Conservation (phyloP, 139 green algal species). For the Raphidocelis subcapitata region DNA sequence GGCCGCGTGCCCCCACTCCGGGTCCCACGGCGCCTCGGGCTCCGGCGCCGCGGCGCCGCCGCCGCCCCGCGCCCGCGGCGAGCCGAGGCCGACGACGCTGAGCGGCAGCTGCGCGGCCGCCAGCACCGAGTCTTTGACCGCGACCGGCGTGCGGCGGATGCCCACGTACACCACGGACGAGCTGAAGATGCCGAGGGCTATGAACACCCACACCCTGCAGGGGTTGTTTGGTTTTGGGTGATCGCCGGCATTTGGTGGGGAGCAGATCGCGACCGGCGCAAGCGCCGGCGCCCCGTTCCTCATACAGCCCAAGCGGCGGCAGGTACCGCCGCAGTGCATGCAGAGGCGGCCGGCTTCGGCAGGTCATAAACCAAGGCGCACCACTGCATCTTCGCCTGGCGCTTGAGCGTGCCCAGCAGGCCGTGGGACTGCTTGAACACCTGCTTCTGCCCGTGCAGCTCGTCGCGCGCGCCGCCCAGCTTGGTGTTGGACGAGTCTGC, state of each 20-base stretch:
- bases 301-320: no score
- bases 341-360: no score
- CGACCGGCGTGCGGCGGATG: no score
- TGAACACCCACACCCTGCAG: no score
- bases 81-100: neutral
- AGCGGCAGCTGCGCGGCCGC: neutral
- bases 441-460: conserved; percentile 55
- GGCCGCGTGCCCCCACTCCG: neutral
- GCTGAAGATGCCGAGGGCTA: no score
- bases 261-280: no score
- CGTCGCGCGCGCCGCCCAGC: conserved; percentile 50
- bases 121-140: neutral
- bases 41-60: neutral
- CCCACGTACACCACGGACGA: no score
- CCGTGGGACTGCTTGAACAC: conserved; percentile 40
- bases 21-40: neutral
- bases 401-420: conserved; percentile 59
- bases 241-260: no score
- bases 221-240: no score
- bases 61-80: neutral
- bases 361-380: conserved; percentile 7
- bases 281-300: no score
- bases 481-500: conserved; percentile 46
- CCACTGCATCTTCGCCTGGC: conserved; percentile 42
- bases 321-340: no score